Evolutionary conservation across 768 basidiomycete genomes (phyloP), one percentile per base, ranked within the genome.

Genomic region (Pholiota conissans): DNA sequence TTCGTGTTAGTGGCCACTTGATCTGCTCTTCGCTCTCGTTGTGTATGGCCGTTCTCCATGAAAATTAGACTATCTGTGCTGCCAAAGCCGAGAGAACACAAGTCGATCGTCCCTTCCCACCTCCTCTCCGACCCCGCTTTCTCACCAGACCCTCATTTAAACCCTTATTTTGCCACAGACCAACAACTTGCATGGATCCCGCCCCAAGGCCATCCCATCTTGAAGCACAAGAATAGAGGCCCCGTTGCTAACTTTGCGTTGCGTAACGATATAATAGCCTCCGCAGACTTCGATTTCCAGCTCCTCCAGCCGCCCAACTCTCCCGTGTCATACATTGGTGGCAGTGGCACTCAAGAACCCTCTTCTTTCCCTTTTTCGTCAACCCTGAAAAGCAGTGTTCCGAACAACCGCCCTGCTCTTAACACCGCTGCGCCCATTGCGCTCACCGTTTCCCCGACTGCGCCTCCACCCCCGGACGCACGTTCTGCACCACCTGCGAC

Each of bases 91-190:
- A 57, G 28, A 32, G 57, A 62, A 39, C 58, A 32, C 20, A 60
- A 57, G 47, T 59, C 58, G 30, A 56, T 65, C 34, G 58, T 59
- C 67, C 69, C 64, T 49, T 69, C 63, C 50, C 55, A 56, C 20
- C 73, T 65, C 59, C 71, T 78, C 3, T 74, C 76, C 52, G 74
- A 81, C 63, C 84, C 83, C 49, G 84, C 84, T 0, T 86, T 86
- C 73, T 84, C 84, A 61, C 61, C 78, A 52, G 79, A 84, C 71
- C 85, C 84, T 16, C 73, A 72, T 52, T 64, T 74, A 3, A 73
- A 86, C 68, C 85, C 83, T 1, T 76, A 69, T 67, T 67, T 73
- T 63, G 60, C 57, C 66, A 68, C 72, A 57, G 63, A 63, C 64
- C 66, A 69, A 57, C 59, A 70, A 52, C 62, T 63, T 47, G 62